Conservation (phyloP, 2,329 filamentous ascomycete genomes). For the Corinectria fuckeliana region DNA sequence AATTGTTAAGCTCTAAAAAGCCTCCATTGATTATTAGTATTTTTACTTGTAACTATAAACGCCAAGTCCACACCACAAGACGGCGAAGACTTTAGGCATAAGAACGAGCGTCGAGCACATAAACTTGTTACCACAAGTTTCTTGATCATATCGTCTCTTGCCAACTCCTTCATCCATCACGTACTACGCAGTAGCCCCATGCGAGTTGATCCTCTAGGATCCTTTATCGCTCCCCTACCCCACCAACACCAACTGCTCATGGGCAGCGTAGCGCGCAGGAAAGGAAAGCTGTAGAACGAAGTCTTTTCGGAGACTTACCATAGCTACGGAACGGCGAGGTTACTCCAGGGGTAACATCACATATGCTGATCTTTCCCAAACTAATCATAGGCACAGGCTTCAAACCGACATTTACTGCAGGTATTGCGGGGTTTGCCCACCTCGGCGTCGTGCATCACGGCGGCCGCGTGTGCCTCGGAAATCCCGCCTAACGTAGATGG, state of each 20-base stretch:
- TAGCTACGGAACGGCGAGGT: background rate
- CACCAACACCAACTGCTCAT: background rate
- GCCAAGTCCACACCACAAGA: background rate
- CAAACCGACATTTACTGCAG: background rate
- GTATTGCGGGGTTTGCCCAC: background rate
- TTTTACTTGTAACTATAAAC: background rate
- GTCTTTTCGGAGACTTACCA: background rate
- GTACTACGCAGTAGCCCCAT: background rate
- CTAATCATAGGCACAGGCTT: background rate
- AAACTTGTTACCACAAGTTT: background rate
- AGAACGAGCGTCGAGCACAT: background rate
- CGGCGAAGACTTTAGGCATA: background rate
- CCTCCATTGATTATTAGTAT: background rate
- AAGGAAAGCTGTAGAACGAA: background rate
- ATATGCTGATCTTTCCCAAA: constrained; percentile 2
- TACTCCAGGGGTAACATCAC: background rate
- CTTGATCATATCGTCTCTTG: background rate
- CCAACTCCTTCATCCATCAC: background rate
- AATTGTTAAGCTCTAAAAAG: background rate
- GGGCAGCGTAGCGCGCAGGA: background rate
- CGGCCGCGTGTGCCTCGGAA: background rate
- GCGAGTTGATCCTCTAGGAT: constrained; percentile 7
- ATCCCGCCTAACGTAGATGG: background rate
- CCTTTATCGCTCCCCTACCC: background rate
- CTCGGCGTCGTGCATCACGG: background rate